Conservation (phyloP, 2,329 filamentous ascomycete genomes). For the Paracorniculantispora psalliotae region DNA sequence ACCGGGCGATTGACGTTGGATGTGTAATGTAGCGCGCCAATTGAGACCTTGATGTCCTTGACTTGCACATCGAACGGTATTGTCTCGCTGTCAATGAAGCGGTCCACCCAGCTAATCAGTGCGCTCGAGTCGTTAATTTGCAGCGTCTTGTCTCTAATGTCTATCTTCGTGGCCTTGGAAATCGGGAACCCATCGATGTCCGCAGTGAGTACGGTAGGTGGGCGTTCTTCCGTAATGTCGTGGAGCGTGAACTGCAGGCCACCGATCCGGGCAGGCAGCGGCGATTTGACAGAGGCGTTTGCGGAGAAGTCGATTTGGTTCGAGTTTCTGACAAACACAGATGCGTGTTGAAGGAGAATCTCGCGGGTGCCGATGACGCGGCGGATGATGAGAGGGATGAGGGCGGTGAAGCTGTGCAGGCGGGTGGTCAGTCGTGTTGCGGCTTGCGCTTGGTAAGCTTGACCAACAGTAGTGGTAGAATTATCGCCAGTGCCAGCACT, state of each 20-base stretch:
- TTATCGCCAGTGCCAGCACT: not conserved
- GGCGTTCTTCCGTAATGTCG: not conserved
- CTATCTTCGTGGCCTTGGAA: not conserved
- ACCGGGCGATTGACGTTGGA: not conserved
- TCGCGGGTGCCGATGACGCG: constrained; percentile 6
- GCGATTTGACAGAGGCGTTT: not conserved
- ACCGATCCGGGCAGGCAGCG: not conserved
- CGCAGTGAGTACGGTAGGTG: not conserved
- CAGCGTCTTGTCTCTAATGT: not conserved
- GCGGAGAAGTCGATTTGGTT: not conserved
- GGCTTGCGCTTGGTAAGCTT: constrained; percentile 1
- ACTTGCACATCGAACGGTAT: constrained; percentile 1
- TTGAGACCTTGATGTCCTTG: constrained; percentile 2
- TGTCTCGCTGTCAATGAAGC: constrained; percentile 5
- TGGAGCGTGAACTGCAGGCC: constrained; percentile 7
- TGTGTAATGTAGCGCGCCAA: not conserved
- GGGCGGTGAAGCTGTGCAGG: constrained; percentile 2
- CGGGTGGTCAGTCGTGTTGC: not conserved
- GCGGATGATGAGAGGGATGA: constrained; percentile 5
- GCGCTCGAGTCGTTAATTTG: not conserved
- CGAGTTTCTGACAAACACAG: not conserved
- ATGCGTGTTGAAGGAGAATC: not conserved
- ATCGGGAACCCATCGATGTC: not conserved
- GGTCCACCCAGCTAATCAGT: not conserved
- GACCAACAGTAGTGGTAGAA: constrained; percentile 8